Base-by-base conservation (phyloP, 352 stramenopile genomes). In the Plasmopara muralis region DNA sequence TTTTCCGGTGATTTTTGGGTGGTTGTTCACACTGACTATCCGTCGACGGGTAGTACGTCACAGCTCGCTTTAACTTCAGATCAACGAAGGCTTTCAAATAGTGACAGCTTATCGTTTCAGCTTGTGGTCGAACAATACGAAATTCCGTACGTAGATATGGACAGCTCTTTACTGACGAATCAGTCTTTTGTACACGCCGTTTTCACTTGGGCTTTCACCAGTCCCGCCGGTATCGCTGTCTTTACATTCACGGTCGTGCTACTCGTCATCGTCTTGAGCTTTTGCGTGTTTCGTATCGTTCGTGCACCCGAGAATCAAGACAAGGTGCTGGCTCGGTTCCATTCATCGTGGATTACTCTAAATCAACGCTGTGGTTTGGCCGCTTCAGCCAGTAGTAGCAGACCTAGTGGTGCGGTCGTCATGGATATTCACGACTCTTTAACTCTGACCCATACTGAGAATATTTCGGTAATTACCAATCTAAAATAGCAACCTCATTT, bases 1-100 rank as follows among this genome's bases (percentile, higher is more conserved):
- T 70, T 85, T 44, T 70, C 80, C 4, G 82, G 77, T 0, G 64
- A 77, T 25, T 89, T 84, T 55, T 89, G 75, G 75, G 75, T 89
- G 18, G 71, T 86, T 52, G 70, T 92, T 34, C 83, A 87, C 63
- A 71, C 78, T 6, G 64, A 85, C 10, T 80, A 83, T 38, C 68
- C 68, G 28, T 55, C 64, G 2, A 66, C 51, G 5, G 45, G 34
- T 28, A 29, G 40, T 33, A 55, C 40, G 18, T 48, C 8, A 14
- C 30, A 58, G 31, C 34, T 57, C 6, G 55, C 56, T 6, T 62
- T 47, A 1, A 53, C 35, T 10, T 57, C 41, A 25, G 42, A 37
- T 15, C 44, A 35, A 9, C 47, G 56, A n/a, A 48, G 34, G 46
- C 33, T 62, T 8, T 12, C 4, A 0, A 38, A 38, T 3, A 50